Percentiles rank a stretch among this genome's conserved stretches.
These are phyloP conservation scores for Aureobasidium pullulans DNA, from an alignment of 2,329 filamentous ascomycete species.

Conservation along the genomic window DNA sequence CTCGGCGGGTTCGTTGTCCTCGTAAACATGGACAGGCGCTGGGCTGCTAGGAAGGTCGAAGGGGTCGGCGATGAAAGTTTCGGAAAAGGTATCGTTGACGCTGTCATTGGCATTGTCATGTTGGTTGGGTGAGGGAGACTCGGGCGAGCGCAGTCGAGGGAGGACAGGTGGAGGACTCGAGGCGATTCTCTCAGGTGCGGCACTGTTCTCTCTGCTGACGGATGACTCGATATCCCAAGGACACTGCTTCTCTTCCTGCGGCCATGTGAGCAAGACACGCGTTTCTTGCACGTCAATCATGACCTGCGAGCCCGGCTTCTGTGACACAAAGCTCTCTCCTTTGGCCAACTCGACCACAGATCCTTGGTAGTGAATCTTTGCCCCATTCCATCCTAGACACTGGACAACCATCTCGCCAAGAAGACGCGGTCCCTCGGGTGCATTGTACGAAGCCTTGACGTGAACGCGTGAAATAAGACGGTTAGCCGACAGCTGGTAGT, in stretches of 20 bases:
- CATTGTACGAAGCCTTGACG: conserved; percentile 77
- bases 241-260: conserved; percentile 32
- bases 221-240: conserved; percentile 5
- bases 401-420: conserved; percentile 76
- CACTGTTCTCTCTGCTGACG: conserved; percentile 3
- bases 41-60: conserved; percentile 34
- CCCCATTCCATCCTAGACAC: conserved; percentile 92
- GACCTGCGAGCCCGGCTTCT: conserved; percentile 80
- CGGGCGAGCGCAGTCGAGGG: conserved; percentile 62
- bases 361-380: conserved; percentile 86
- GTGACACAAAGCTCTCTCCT: conserved; percentile 82
- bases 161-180: conserved; percentile 57
- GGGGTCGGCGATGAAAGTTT: conserved; percentile 39
- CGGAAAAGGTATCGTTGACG: conserved; percentile 24
- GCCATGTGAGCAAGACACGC: conserved; percentile 85
- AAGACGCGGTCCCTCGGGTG: conserved; percentile 59
- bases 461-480: conserved; percentile 90
- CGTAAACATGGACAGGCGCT: conserved; percentile 60
- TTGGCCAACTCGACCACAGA: conserved; percentile 79
- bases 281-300: conserved; percentile 94
- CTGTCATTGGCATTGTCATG: conserved; percentile 31
- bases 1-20: conserved; percentile 50
- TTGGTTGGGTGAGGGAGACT: conserved; percentile 59
- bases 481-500: conserved; percentile 88
- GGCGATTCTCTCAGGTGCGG: conserved; percentile 31